Evolutionary conservation across 129 eudicot genomes (phyloP).

Genomic region (Centella asiatica): DNA sequence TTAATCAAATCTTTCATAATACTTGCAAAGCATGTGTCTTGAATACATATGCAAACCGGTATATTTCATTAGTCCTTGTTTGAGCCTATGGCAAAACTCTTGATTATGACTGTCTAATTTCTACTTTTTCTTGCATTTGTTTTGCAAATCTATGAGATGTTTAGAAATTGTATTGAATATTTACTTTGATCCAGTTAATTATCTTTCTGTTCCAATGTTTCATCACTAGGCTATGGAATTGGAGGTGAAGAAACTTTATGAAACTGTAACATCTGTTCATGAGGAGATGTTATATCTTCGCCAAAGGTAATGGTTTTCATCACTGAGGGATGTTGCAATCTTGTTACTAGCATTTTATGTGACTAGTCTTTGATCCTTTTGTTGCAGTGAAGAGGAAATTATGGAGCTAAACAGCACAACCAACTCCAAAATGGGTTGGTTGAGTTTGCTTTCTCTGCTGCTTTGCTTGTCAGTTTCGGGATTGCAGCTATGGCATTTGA

Average conservation of each 20-base stretch:
- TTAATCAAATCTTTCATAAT: not conserved
- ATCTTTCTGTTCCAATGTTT: not conserved
- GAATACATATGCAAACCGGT: too few species aligned
- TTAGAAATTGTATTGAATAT: not conserved
- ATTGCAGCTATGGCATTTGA: slow-evolving; percentile 80
- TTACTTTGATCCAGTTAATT: not conserved
- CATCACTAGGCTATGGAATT: slow-evolving; percentile 67
- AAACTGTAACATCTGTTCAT: slow-evolving; percentile 58
- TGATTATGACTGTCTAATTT: not conserved
- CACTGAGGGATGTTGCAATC: not conserved
- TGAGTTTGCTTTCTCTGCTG: slow-evolving; percentile 61
- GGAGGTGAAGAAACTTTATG: slow-evolving; percentile 71
- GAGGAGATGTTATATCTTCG: slow-evolving; percentile 95
- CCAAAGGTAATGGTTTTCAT: slow-evolving; percentile 41
- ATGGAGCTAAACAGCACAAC: slow-evolving; percentile 62
- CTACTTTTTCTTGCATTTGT: not conserved
- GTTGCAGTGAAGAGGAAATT: slow-evolving; percentile 89
- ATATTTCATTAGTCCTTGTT: not conserved
- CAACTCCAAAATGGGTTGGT: slow-evolving; percentile 77
- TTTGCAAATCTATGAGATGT: not conserved
- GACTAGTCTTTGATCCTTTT: slow-evolving; percentile 9
- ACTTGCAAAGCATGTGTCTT: too few species aligned
- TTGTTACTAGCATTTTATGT: not conserved
- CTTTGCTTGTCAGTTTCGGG: slow-evolving; percentile 68
- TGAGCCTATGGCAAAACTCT: not conserved